phyloP scores from a whole-genome alignment of 2,329 filamentous ascomycete species.

The Neonectria ditissima region DNA sequence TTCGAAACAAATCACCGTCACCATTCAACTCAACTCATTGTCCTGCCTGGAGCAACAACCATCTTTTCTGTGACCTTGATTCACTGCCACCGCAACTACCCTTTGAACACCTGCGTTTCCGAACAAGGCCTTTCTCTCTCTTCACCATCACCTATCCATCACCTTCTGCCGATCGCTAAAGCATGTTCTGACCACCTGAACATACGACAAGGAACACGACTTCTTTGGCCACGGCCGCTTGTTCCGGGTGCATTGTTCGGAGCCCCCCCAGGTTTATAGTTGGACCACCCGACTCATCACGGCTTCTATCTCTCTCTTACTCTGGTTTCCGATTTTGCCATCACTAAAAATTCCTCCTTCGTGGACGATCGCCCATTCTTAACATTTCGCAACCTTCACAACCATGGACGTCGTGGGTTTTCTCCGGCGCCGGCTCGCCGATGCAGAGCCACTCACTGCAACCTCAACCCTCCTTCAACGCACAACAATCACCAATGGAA shows the following conservation, averaged over 20 bases:
- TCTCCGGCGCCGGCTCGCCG: slow-evolving; percentile 48
- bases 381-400: slow-evolving; percentile 27
- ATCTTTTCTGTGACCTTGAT: slow-evolving; percentile 13
- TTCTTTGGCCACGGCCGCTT: slow-evolving; percentile 22
- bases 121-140: slow-evolving; percentile 4
- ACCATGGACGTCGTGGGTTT: slow-evolving; percentile 48
- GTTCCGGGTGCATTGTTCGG: slow-evolving; percentile 28
- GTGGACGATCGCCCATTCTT: slow-evolving; percentile 20
- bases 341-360: slow-evolving; percentile 19
- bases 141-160: slow-evolving; percentile 15
- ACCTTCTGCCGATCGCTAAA: slow-evolving; percentile 4
- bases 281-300: slow-evolving; percentile 14
- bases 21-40: slow-evolving; percentile 6
- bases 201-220: slow-evolving; percentile 37
- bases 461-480: slow-evolving; percentile 49
- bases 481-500: slow-evolving; percentile 43
- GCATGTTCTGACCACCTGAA: slow-evolving; percentile 41
- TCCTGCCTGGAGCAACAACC: slow-evolving; percentile 20
- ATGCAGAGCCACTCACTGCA: slow-evolving; percentile 46
- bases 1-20: slow-evolving; percentile 15
- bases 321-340: slow-evolving; percentile 15
- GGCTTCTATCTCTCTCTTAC: slow-evolving; percentile 27
- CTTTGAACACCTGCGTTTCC: slow-evolving; percentile 1
- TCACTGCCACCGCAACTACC: slow-evolving; percentile 12
- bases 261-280: slow-evolving; percentile 21